Percentiles rank a stretch among this genome's conserved stretches.
Evolutionary conservation across 495 filamentous ascomycete species (phyloP).

Genomic region (Xylaria cubensis): DNA sequence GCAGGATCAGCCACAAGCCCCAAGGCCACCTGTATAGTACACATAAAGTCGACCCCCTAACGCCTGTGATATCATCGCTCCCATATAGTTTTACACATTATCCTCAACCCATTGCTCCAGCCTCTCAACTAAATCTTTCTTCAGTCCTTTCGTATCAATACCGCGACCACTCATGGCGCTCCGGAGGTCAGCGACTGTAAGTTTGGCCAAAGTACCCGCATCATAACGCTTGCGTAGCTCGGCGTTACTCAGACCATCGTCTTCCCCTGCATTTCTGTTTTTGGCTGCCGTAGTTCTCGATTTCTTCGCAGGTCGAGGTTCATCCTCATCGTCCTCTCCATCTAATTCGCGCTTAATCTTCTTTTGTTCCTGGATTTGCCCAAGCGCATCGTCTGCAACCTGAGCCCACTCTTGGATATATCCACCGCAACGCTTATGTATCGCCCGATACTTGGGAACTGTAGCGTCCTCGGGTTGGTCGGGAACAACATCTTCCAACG

Average conservation of each 20-base stretch:
- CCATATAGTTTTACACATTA: constrained; percentile 40
- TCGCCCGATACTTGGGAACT: constrained; percentile 75
- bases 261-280: constrained; percentile 32
- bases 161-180: constrained; percentile 68
- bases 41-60: not conserved
- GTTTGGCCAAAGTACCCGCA: constrained; percentile 68
- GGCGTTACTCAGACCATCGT: constrained; percentile 55
- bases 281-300: constrained; percentile 37
- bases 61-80: not conserved
- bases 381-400: constrained; percentile 46
- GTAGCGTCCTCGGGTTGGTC: constrained; percentile 83
- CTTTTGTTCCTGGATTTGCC: constrained; percentile 34
- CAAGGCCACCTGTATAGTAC: not conserved
- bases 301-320: constrained; percentile 48
- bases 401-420: constrained; percentile 78
- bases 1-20: not conserved
- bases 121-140: constrained; percentile 78
- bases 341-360: constrained; percentile 53
- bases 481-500: constrained; percentile 90
- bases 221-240: constrained; percentile 65
- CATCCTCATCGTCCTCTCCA: constrained; percentile 43
- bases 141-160: constrained; percentile 70
- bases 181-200: constrained; percentile 75
- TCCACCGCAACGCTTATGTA: constrained; percentile 83
- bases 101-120: constrained; percentile 79